Conservation (phyloP, 192 early-diverging fungal species). For the Coemansia sp. region DNA sequence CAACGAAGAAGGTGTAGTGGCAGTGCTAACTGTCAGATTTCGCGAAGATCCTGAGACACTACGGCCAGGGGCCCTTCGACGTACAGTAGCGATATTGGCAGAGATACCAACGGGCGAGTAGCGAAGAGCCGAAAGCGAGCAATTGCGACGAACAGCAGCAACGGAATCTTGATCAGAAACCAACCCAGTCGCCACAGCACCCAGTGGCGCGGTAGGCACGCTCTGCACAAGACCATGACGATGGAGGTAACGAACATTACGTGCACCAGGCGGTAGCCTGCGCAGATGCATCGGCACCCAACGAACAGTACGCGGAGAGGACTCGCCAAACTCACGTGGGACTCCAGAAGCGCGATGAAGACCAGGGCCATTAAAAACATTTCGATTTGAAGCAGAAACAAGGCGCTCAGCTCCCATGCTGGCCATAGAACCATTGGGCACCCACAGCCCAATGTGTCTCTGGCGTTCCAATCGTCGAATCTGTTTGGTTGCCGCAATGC, state of each 20-base stretch:
- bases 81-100: slow-evolving; percentile 3
- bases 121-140: slow-evolving; percentile 7
- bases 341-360: no score
- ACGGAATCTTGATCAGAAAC: background rate
- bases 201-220: slow-evolving; percentile 1
- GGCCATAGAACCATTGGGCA: slow-evolving; percentile 58
- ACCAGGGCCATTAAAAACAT: background rate
- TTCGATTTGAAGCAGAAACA: slow-evolving; percentile 12
- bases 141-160: slow-evolving; percentile 9
- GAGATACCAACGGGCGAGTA: slow-evolving; percentile 1
- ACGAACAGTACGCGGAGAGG: slow-evolving; percentile 8
- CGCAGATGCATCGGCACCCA: slow-evolving; percentile 19
- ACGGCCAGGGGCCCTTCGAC: background rate
- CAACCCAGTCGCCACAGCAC: no score
- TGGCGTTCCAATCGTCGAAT: slow-evolving; percentile 69
- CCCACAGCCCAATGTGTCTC: slow-evolving; percentile 51
- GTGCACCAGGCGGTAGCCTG: background rate
- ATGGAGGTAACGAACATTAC: slow-evolving; percentile 16
- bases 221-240: slow-evolving; percentile 11
- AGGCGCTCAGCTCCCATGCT: slow-evolving; percentile 79
- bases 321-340: no score
- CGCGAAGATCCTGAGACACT: no score
- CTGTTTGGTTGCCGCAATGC: slow-evolving; percentile 78
- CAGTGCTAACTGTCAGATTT: no score
- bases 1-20: no score